Percentiles rank a stretch among this genome's conserved stretches.
Evolutionary conservation across 2,329 filamentous ascomycete genomes (phyloP).

Genomic region (Helicocarpus griseus): DNA sequence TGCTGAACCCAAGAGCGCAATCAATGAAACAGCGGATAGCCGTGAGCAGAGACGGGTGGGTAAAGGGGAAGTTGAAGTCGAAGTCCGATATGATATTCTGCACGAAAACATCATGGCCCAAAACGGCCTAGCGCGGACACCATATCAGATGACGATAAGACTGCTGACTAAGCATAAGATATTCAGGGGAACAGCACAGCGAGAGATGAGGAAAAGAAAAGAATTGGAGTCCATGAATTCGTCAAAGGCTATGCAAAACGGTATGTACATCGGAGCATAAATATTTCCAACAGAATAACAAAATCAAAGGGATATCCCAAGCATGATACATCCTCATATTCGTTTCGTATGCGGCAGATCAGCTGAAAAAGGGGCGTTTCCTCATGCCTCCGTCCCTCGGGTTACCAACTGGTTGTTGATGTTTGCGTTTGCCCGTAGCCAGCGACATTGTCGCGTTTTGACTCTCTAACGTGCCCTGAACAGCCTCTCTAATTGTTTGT

Average conservation of each 20-base stretch:
- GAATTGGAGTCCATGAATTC: background rate
- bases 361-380: constrained; percentile 13
- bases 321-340: no score
- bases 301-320: background rate
- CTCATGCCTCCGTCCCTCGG: constrained; percentile 27
- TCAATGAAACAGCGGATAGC: background rate
- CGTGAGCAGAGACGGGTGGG: background rate
- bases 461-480: constrained; percentile 46
- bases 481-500: constrained; percentile 73
- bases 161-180: background rate
- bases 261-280: background rate
- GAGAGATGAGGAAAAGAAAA: no score
- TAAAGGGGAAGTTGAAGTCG: background rate
- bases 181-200: background rate
- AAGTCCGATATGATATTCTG: background rate
- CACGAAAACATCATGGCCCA: background rate
- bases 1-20: background rate
- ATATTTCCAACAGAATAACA: background rate
- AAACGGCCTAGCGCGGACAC: background rate
- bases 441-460: constrained; percentile 10
- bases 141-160: background rate
- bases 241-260: background rate
- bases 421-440: constrained; percentile 24
- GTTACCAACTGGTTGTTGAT: constrained; percentile 19
- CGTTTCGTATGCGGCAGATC: background rate